Conservation (phyloP, 495 filamentous ascomycete genomes). For the Hypoxylon intermedium region DNA sequence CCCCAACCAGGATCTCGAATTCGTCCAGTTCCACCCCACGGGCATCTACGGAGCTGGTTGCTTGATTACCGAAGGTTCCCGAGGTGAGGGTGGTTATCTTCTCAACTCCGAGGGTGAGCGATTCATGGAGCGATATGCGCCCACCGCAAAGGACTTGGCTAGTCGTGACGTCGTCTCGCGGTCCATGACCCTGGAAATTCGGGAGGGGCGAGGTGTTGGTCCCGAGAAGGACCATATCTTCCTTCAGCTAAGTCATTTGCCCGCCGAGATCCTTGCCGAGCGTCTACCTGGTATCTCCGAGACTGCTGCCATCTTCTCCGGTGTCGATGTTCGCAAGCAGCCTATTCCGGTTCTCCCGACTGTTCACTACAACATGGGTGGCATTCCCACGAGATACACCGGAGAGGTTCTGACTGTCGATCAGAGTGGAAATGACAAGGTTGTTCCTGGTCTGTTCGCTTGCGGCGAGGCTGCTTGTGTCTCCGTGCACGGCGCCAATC, state of each 20-base stretch:
- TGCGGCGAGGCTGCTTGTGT: conserved; percentile 97
- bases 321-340: conserved; percentile 95
- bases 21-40: conserved; percentile 99
- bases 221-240: conserved; percentile 97
- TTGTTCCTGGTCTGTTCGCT: conserved; percentile 93
- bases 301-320: conserved; percentile 94
- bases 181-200: conserved; percentile 97
- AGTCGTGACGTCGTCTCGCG: conserved; percentile 92
- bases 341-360: conserved; percentile 96
- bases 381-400: conserved; percentile 95
- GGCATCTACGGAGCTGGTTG: conserved; percentile 99
- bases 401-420: conserved; percentile 92
- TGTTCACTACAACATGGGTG: conserved; percentile 99
- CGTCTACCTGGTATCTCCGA: conserved; percentile 98
- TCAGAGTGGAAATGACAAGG: conserved; percentile 82
- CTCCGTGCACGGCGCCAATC: conserved; percentile 96
- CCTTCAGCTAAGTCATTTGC: conserved; percentile 94
- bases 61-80: conserved; percentile 96
- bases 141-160: conserved; percentile 95
- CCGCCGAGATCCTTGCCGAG: conserved; percentile 88
- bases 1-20: conserved; percentile 98
- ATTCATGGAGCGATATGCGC: conserved; percentile 99
- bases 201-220: conserved; percentile 94
- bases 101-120: conserved; percentile 96
- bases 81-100: conserved; percentile 97